Evolutionary conservation across 2,329 filamentous ascomycete genomes (phyloP).

Genomic region (Colletotrichum limetticola): DNA sequence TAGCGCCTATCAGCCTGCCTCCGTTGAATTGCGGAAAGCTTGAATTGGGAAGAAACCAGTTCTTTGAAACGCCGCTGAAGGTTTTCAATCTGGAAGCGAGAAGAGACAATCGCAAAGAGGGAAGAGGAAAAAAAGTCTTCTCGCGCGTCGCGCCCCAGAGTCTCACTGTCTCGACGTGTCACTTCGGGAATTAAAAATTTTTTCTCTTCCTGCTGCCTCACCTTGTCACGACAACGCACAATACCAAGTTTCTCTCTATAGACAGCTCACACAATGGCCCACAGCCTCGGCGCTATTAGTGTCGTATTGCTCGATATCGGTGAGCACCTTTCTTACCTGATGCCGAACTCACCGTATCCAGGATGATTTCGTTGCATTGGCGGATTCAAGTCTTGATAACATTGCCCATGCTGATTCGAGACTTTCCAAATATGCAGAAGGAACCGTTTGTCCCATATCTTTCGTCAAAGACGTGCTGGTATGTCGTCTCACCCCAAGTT

Average conservation of each 20-base stretch:
- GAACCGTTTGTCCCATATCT: conserved; percentile 84
- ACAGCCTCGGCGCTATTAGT: conserved; percentile 48
- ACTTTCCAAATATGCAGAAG: conserved; percentile 64
- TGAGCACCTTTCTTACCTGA: conserved; percentile 48
- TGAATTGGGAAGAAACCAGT: conserved; percentile 8
- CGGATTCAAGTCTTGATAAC: conserved; percentile 3
- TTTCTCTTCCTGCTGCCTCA: not conserved
- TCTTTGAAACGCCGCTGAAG: conserved; percentile 13
- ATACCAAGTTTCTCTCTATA: not conserved
- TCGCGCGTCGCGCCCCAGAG: conserved; percentile 17
- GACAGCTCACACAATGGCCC: conserved; percentile 43
- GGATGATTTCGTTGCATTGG: not conserved
- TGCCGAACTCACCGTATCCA: conserved; percentile 5
- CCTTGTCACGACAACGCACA: conserved; percentile 5
- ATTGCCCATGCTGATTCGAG: conserved; percentile 20
- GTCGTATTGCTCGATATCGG: conserved; percentile 69
- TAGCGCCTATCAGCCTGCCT: not conserved
- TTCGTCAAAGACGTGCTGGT: conserved; percentile 87
- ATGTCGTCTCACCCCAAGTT: conserved; percentile 53
- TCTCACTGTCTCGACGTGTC: conserved; percentile 4
- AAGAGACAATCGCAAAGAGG: not conserved
- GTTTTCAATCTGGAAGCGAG: not conserved
- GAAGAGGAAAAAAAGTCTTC: not conserved
- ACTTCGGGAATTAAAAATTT: not conserved
- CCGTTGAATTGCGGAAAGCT: conserved; percentile 20